These are phyloP conservation scores for Pseudomonodictys pantanalensis DNA, from an alignment of 495 filamentous ascomycete genomes.

Conservation along the genomic window DNA sequence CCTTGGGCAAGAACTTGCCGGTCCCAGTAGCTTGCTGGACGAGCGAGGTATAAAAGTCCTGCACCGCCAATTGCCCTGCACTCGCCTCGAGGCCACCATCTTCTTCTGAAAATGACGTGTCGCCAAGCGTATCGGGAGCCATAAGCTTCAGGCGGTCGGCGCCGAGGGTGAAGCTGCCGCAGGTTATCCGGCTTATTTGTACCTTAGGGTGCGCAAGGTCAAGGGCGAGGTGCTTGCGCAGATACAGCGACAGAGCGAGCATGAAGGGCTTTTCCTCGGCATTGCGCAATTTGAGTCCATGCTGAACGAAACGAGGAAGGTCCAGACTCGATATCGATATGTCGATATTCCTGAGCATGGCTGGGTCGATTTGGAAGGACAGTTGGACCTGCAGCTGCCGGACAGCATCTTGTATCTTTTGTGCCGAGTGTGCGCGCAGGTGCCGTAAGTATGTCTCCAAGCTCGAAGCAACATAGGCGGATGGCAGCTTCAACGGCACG, in stretches of 20 bases:
- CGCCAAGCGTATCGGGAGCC: background rate
- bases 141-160: constrained; percentile 34
- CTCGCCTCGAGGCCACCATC: background rate
- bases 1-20: constrained; percentile 21
- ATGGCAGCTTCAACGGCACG: constrained; percentile 30
- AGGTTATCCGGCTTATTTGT: constrained; percentile 32
- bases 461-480: constrained; percentile 32
- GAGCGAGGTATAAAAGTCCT: constrained; percentile 25
- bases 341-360: constrained; percentile 36
- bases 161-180: constrained; percentile 31
- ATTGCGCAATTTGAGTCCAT: constrained; percentile 21
- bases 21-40: constrained; percentile 27
- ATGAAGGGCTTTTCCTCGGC: constrained; percentile 32
- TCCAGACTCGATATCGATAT: constrained; percentile 35
- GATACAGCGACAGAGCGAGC: constrained; percentile 32
- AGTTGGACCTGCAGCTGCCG: constrained; percentile 37
- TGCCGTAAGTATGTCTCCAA: constrained; percentile 32
- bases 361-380: constrained; percentile 27
- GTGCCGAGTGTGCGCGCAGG: constrained; percentile 13
- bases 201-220: constrained; percentile 31
- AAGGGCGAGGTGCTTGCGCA: constrained; percentile 36
- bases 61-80: constrained; percentile 19
- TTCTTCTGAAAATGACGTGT: constrained; percentile 2
- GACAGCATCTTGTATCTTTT: constrained; percentile 27
- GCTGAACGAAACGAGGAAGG: constrained; percentile 30